These are phyloP conservation scores for Rhizophora mangle DNA, from an alignment of 345 rosid species.

Conservation along the genomic window DNA sequence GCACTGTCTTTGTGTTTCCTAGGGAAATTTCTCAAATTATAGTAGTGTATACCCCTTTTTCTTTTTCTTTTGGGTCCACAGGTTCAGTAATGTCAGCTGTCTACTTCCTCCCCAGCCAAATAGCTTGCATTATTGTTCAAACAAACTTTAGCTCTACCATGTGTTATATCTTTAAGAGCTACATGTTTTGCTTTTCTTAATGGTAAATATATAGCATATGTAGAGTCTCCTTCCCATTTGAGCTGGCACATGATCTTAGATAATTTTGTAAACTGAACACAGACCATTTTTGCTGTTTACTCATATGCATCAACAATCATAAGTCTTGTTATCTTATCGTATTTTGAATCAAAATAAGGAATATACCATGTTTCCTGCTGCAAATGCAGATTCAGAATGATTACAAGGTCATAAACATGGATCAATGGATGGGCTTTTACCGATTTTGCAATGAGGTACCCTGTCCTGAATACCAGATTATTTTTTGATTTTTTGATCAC, in stretches of 20 bases:
- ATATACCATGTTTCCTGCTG: neutral
- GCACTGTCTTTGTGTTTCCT: neutral
- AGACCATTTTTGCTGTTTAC: neutral
- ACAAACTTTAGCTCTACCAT: neutral
- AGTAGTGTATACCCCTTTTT: too few species aligned
- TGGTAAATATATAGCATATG: neutral
- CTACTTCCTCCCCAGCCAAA: too few species aligned
- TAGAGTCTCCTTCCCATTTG: neutral
- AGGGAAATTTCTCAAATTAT: too few species aligned
- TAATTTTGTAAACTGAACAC: neutral
- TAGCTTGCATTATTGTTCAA: neutral
- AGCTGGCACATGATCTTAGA: neutral
- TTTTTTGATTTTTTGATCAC: neutral
- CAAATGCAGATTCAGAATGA: constrained; percentile 30
- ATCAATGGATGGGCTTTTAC: constrained; percentile 37
- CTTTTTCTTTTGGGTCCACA: too few species aligned
- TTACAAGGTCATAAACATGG: constrained; percentile 37
- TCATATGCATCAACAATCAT: neutral
- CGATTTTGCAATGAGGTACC: constrained; percentile 33
- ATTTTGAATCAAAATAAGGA: neutral
- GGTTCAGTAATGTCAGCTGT: neutral
- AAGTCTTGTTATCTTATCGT: neutral
- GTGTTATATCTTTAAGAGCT: neutral
- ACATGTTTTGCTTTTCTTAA: neutral
- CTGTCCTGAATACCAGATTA: neutral